phyloP scores from a whole-genome alignment of 495 filamentous ascomycete species.

The Articulospora tetracladia region DNA sequence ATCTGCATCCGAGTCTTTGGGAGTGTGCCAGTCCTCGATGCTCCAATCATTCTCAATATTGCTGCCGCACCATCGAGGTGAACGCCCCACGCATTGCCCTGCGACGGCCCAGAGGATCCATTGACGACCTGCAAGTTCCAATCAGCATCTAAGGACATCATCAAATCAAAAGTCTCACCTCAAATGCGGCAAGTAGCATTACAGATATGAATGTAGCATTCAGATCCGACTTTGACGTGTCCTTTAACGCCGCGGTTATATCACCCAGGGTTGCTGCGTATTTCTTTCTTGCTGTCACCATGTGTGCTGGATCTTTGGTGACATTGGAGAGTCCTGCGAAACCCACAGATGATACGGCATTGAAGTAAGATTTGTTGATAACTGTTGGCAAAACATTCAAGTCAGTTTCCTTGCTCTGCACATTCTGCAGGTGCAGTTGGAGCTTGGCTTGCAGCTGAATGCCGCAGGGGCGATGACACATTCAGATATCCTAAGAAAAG shows the following conservation, averaged over 20 bases:
- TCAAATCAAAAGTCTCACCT: constrained; percentile 6
- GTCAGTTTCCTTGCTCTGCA: too few species aligned
- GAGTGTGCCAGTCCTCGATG: not conserved
- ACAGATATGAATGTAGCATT: constrained; percentile 11
- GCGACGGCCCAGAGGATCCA: not conserved
- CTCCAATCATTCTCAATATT: constrained; percentile 11
- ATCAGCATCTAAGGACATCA: not conserved
- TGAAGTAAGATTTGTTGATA: constrained; percentile 4
- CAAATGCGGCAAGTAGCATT: constrained; percentile 18
- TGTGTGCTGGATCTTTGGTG: constrained; percentile 7
- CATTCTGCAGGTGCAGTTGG: too few species aligned
- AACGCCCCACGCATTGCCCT: constrained; percentile 4
- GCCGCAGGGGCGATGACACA: not conserved
- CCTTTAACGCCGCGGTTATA: constrained; percentile 3
- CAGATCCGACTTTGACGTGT: constrained; percentile 9
- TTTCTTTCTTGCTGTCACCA: constrained; percentile 16
- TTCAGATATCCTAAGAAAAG: too few species aligned
- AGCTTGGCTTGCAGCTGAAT: not conserved
- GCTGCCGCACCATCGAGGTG: constrained; percentile 17
- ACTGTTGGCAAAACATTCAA: too few species aligned
- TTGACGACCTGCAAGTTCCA: constrained; percentile 12
- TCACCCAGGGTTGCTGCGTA: constrained; percentile 9
- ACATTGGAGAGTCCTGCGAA: constrained; percentile 22
- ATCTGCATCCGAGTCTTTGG: constrained; percentile 6
- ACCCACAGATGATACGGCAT: constrained; percentile 21